Evolutionary conservation across 129 eudicot species (phyloP).

Genomic region (Silybum marianum): DNA sequence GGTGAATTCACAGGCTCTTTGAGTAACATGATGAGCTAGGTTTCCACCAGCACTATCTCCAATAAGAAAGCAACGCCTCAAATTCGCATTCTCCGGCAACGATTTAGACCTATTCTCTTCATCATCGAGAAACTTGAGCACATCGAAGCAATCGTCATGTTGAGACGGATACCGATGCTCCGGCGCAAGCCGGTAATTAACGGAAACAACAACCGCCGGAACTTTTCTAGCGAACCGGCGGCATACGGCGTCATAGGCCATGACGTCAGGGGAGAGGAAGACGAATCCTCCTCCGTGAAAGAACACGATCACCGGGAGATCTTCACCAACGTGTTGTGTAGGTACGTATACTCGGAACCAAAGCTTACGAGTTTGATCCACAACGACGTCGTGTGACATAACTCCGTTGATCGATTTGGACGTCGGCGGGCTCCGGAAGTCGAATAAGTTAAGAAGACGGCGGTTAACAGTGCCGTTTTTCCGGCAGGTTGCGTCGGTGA

Average conservation of each 20-base stretch:
- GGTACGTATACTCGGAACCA: conserved; percentile 30
- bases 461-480: conserved; percentile 55
- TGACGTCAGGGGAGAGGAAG: conserved; percentile 14
- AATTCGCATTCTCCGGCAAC: conserved; percentile 32
- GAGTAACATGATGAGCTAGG: conserved; percentile 34
- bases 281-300: conserved; percentile 40
- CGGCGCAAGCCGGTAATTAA: conserved; percentile 30
- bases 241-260: conserved; percentile 25
- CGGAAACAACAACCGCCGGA: conserved; percentile 30
- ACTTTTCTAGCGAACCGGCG: conserved; percentile 28
- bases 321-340: neutral
- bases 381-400: conserved; percentile 23
- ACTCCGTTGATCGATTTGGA: conserved; percentile 25
- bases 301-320: conserved; percentile 33
- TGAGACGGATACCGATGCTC: conserved; percentile 37
- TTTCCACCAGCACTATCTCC: conserved; percentile 43
- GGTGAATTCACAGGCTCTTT: conserved; percentile 26
- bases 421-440: conserved; percentile 11
- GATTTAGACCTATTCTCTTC: conserved; percentile 11
- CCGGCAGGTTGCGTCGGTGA: conserved; percentile 32
- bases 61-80: conserved; percentile 21
- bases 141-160: conserved; percentile 32
- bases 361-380: conserved; percentile 22
- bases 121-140: conserved; percentile 27
- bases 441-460: conserved; percentile 27